These are phyloP conservation scores for Pythium grandisporangium DNA, from an alignment of 352 stramenopile species.

Conservation along the genomic window DNA sequence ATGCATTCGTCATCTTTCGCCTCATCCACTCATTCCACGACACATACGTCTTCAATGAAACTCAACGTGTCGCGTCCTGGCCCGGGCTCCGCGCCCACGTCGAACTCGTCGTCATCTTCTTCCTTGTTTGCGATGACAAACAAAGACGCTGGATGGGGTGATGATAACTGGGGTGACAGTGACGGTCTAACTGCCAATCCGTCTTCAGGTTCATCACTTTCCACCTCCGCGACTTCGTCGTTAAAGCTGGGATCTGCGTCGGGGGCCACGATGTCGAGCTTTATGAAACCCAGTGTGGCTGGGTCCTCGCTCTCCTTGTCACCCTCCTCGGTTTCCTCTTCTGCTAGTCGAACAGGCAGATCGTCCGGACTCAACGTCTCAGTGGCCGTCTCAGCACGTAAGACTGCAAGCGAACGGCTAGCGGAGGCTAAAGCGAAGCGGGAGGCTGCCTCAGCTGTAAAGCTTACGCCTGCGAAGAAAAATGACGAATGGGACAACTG, in stretches of 20 bases:
- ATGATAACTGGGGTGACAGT: conserved; percentile 61
- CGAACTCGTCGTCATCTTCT: conserved; percentile 28
- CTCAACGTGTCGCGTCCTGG: too few species aligned
- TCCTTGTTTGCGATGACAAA: conserved; percentile 31
- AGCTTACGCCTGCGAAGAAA: conserved; percentile 37
- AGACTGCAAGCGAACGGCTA: conserved; percentile 39
- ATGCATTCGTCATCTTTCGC: conserved; percentile 13
- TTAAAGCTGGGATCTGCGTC: not conserved
- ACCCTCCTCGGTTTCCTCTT: not conserved
- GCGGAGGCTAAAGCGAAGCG: conserved; percentile 51
- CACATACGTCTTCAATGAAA: too few species aligned
- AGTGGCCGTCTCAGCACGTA: conserved; percentile 9
- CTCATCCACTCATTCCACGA: conserved; percentile 12
- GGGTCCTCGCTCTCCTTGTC: not conserved
- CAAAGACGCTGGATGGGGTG: conserved; percentile 30
- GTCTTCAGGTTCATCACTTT: not conserved
- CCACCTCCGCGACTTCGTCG: conserved; percentile 1
- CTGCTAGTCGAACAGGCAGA: not conserved
- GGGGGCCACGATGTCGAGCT: conserved; percentile 7
- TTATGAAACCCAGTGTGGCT: not conserved
- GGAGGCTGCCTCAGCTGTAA: conserved; percentile 45
- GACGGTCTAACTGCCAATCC: conserved; percentile 10
- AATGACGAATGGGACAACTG: conserved; percentile 75
- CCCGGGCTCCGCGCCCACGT: conserved; percentile 2
- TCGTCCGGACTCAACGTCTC: conserved; percentile 1